Base-by-base conservation (phyloP, 2,329 filamentous ascomycete genomes). In the Epichloe brachyelytri region DNA sequence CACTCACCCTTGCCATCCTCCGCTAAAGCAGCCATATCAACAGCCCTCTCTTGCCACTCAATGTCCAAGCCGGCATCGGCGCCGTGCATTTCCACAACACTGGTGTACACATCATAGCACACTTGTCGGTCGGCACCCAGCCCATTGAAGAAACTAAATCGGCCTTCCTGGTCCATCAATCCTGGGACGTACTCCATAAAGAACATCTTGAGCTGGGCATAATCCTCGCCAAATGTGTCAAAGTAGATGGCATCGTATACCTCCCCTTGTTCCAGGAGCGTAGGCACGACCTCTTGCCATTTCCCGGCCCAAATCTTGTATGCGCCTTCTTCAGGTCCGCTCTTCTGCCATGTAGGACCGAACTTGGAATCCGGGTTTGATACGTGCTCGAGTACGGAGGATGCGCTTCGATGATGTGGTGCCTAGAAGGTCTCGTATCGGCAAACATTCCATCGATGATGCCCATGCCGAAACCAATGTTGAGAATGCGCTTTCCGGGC, bases 211-310 rank as follows among this genome's bases (percentile, higher is more conserved):
- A 97, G 79, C 64, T 91, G 86, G 2, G 75, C 74, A 68, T 97
- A 98, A 56, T 93, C 87, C 69, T 98, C 93, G 6, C 89, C 93
- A 66, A 97, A 97, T 0, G 93, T 98, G 64, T 98, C 93, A 62
- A 96, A 97, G 72, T 97, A 98, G 58, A 98, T 88, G 30, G 85
- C 87, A 63, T 95, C 87, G 62, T 91, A 90, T 12, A 81, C 71
- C 60, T 85, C 77, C 10, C 85, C 85, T 40, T 80, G 70, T 53
- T 80, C 78, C 1, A 91, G 69, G 7, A 95, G 71, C 48, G 72
- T 71, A 0, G 83, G 85, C 15, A 90, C 72, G 0, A 93, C 70
- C 53, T 93, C 86, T 66, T 95, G 89, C 89, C 89, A 95, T 57
- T 75, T 76, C 3, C 88, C 66, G 19, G 58, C 62, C 63, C 88